phyloP scores from a whole-genome alignment of 495 filamentous ascomycete genomes.

The Aspergillus homomorphus region DNA sequence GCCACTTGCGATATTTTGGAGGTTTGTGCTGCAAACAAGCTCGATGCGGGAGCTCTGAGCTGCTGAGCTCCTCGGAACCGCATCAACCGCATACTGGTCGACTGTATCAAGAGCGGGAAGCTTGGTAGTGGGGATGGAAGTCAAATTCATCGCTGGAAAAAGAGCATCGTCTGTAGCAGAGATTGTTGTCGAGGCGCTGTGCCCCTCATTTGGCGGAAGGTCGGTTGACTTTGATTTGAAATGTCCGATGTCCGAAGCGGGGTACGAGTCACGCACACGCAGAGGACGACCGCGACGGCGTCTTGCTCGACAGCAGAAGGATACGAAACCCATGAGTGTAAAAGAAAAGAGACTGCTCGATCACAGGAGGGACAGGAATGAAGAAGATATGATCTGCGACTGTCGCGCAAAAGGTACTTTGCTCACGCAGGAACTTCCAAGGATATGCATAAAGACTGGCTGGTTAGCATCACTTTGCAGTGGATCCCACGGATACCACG shows the following conservation, averaged over 20 bases:
- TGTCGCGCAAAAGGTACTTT: conserved; percentile 10
- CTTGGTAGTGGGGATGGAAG: conserved; percentile 21
- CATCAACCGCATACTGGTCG: conserved; percentile 22
- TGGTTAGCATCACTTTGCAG: conserved; percentile 21
- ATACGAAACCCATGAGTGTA: not conserved
- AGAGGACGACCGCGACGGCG: conserved; percentile 16
- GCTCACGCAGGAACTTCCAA: conserved; percentile 18
- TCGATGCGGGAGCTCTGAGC: conserved; percentile 11
- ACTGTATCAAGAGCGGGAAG: conserved; percentile 26
- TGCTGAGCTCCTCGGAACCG: not conserved
- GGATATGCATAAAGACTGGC: conserved; percentile 7
- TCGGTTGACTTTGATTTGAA: conserved; percentile 20
- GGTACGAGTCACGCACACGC: conserved; percentile 17
- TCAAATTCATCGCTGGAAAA: not conserved
- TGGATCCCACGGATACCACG: conserved; percentile 7
- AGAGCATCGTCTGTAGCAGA: not conserved
- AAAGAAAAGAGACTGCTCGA: conserved; percentile 1
- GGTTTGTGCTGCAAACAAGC: conserved; percentile 13
- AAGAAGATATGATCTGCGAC: conserved; percentile 8
- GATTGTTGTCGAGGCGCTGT: conserved; percentile 4
- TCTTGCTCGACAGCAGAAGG: conserved; percentile 9
- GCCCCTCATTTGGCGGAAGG: conserved; percentile 14
- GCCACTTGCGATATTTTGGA: conserved; percentile 10
- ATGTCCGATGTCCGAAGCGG: conserved; percentile 15
- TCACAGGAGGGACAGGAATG: not conserved